Evolutionary conservation across 192 early-diverging fungal genomes (phyloP), one percentile per base, ranked within the genome.

Genomic region (Umbelopsis sp.): DNA sequence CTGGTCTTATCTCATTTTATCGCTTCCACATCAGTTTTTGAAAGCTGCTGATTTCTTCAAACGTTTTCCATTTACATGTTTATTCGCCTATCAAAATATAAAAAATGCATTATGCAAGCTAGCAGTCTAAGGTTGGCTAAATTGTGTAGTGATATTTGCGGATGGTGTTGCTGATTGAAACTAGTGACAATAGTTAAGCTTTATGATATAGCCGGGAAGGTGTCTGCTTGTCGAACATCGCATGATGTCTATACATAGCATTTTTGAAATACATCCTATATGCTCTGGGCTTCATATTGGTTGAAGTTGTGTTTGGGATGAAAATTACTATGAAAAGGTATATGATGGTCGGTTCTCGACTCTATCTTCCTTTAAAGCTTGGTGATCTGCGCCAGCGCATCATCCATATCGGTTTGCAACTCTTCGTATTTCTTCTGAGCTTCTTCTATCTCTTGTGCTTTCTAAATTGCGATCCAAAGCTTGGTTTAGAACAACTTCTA

Each of bases 361-460:
- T 34, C 11, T 62, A 34, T 26, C n/a, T 34, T 1, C 62, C 14
- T 47, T 52, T 69, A 77, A 50, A 77, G 62, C 34, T 66, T 69
- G 34, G 53, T 73, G 17, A 77, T 44, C 25, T 73, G 54, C 26
- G 49, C 71, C 25, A 77, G 62, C 17, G 76, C 71, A 56, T 65
- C 68, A n/a, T 77, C 76, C 68, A 77, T 69, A 26, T 77, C 76
- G 3, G 62, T 69, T 66, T 77, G 71, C 12, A 69, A 51, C 45
- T 73, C 59, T 70, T 77, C 76, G 51, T 77, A 77, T 0, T 49
- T 24, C 45, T 36, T 54, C 29, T 77, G 76, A 34, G 47, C 76
- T 45, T 45, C 43, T 36, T 69, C 76, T 10, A 77, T 16, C 7
- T 71, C 31, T 5, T 62, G 56, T 26, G 26, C 56, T 62, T 62